Conservation (phyloP, 164 flowering plant genomes). For the Piper longum region DNA sequence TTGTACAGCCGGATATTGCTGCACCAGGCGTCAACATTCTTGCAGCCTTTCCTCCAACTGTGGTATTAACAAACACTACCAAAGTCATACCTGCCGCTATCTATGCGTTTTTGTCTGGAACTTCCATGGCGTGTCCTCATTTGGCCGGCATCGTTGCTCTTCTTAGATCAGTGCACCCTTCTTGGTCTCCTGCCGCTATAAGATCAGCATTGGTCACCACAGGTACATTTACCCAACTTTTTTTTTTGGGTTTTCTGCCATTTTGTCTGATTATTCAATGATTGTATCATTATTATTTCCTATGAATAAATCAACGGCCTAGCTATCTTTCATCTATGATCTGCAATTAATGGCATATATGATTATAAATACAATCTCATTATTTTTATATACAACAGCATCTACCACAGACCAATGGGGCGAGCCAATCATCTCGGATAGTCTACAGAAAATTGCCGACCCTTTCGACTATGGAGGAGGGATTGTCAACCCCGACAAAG, state of each 20-base stretch:
- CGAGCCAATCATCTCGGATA: slow-evolving; percentile 24
- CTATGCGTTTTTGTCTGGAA: slow-evolving; percentile 27
- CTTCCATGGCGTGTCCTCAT: slow-evolving; percentile 53
- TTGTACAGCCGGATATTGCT: neutral
- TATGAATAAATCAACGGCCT: too few relatives aligned
- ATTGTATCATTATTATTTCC: too few relatives aligned
- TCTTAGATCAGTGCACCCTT: slow-evolving; percentile 34
- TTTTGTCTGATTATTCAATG: too few relatives aligned
- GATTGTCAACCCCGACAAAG: slow-evolving; percentile 38
- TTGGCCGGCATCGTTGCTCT: slow-evolving; percentile 40
- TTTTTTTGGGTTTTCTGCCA: too few relatives aligned
- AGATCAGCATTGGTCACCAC: slow-evolving; percentile 47
- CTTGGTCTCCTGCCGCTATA: slow-evolving; percentile 51
- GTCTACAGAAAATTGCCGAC: slow-evolving; percentile 38
- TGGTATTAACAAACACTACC: neutral
- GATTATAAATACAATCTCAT: too few relatives aligned
- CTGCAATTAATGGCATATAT: too few relatives aligned
- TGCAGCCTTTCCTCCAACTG: neutral
- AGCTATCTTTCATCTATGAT: too few relatives aligned
- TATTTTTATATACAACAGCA: slow-evolving; percentile 10
- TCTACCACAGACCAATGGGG: slow-evolving; percentile 26
- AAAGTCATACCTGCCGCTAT: neutral
- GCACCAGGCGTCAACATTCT: slow-evolving; percentile 31
- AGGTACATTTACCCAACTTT: slow-evolving; percentile 14
- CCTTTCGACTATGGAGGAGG: slow-evolving; percentile 67